These are phyloP conservation scores for Castanea crenata DNA, from an alignment of 306 rosid genomes.

Conservation along the genomic window DNA sequence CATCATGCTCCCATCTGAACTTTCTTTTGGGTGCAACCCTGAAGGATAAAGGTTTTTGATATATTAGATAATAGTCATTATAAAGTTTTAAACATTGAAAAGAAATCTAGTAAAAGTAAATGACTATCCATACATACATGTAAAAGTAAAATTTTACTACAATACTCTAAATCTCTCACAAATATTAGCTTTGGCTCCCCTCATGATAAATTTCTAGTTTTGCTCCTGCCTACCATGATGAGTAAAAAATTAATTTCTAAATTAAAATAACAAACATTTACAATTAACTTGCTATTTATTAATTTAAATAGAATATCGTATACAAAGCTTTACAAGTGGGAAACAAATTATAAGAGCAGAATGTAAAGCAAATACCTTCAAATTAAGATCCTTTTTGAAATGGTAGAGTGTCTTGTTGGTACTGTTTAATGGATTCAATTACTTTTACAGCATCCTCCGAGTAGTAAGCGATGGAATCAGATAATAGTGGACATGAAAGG, in stretches of 20 bases:
- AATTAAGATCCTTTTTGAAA: constrained; percentile 38
- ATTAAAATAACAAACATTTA: neutral
- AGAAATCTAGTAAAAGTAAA: no score
- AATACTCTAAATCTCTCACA: no score
- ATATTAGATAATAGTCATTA: no score
- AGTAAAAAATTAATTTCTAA: neutral
- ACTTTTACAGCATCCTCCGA: constrained; percentile 70
- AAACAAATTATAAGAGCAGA: neutral
- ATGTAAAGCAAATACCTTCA: neutral
- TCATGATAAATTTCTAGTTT: neutral
- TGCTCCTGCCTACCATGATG: neutral
- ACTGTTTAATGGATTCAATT: constrained; percentile 54
- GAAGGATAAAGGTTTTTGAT: no score
- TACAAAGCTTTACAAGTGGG: neutral
- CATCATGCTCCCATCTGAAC: no score
- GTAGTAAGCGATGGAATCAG: constrained; percentile 67
- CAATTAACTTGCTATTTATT: neutral
- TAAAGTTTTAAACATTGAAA: no score
- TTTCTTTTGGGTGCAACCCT: no score
- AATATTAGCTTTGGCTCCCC: no score
- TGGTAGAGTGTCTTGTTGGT: constrained; percentile 43
- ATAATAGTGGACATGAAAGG: constrained; percentile 49
- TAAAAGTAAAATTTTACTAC: no score
- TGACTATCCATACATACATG: no score
- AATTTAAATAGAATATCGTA: neutral